A percentile compares a stretch with the other conserved stretches of the same genome.
Evolutionary conservation across 495 filamentous ascomycete genomes (phyloP).

Genomic region (Podospora bellae-mahoneyi): DNA sequence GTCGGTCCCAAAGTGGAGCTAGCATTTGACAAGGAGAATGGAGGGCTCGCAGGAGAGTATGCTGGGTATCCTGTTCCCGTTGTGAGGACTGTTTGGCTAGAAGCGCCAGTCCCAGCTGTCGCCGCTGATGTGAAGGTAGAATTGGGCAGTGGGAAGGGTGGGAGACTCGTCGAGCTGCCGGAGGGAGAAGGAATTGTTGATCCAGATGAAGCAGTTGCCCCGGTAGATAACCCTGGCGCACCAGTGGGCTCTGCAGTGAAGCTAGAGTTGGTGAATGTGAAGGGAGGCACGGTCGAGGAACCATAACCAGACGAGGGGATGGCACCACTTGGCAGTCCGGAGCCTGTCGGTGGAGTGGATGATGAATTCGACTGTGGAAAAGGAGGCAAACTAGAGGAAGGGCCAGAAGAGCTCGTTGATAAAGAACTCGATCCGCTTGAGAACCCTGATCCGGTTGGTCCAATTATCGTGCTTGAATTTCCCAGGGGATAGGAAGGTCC

Average conservation of each 20-base stretch:
- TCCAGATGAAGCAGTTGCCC: not conserved
- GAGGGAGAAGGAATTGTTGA: not conserved
- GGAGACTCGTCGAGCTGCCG: not conserved
- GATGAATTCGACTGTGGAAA: not conserved
- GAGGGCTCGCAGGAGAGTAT: not conserved
- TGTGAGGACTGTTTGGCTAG: not conserved
- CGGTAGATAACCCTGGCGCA: not conserved
- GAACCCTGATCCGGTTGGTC: slow-evolving; percentile 2
- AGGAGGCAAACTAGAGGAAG: not conserved
- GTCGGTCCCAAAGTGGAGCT: not conserved
- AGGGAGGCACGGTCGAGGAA: not conserved
- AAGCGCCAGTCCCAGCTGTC: not conserved
- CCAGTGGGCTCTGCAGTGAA: not conserved
- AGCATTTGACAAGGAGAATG: not conserved
- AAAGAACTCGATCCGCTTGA: not conserved
- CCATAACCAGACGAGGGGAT: not conserved
- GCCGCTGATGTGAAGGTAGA: not conserved
- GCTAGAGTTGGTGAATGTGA: not conserved
- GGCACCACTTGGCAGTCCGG: not conserved
- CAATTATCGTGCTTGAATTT: slow-evolving; percentile 5
- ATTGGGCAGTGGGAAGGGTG: not conserved
- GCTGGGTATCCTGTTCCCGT: not conserved
- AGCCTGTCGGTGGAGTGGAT: not conserved
- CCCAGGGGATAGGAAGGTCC: slow-evolving; percentile 12
- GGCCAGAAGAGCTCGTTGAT: not conserved